phyloP scores from a whole-genome alignment of 768 basidiomycete species.

The Porpolomopsis calyptriformis region DNA sequence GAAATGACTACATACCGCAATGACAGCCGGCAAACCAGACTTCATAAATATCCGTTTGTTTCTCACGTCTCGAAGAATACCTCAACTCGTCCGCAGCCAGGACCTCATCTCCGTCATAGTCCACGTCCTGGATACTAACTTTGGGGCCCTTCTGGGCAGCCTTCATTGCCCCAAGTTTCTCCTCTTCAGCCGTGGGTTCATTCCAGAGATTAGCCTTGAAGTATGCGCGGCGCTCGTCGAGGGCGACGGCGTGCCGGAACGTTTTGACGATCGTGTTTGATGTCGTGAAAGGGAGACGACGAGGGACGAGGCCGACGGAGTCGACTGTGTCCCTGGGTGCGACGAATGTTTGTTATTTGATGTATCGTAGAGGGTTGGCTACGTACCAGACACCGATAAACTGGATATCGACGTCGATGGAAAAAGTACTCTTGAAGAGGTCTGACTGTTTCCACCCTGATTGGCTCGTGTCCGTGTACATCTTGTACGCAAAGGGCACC shows the following conservation, averaged over 20 bases:
- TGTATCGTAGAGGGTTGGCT: background rate
- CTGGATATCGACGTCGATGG: slow-evolving; percentile 41
- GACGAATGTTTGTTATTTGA: background rate
- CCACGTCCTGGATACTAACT: slow-evolving; percentile 1
- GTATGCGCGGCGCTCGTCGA: slow-evolving; percentile 44
- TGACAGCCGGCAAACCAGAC: slow-evolving; percentile 42
- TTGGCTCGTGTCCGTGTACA: slow-evolving; percentile 44
- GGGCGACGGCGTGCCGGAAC: slow-evolving; percentile 44
- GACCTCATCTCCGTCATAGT: slow-evolving; percentile 6
- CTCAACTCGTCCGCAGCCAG: slow-evolving; percentile 18
- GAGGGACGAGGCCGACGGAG: slow-evolving; percentile 37
- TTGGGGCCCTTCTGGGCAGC: background rate
- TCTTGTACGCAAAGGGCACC: slow-evolving; percentile 53
- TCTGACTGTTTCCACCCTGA: slow-evolving; percentile 37
- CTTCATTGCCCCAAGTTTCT: slow-evolving; percentile 4
- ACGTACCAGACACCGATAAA: slow-evolving; percentile 48
- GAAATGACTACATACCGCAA: slow-evolving; percentile 20
- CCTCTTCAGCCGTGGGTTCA: slow-evolving; percentile 14
- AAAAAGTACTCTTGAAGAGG: slow-evolving; percentile 48
- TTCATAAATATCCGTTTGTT: slow-evolving; percentile 34
- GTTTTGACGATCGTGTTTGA: slow-evolving; percentile 34
- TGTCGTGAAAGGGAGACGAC: slow-evolving; percentile 36
- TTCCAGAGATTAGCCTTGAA: slow-evolving; percentile 39
- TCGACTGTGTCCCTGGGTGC: slow-evolving; percentile 46
- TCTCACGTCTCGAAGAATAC: slow-evolving; percentile 12